Evolutionary conservation across 768 basidiomycete species (phyloP).

Genomic region (Tricholoma flavovirens): DNA sequence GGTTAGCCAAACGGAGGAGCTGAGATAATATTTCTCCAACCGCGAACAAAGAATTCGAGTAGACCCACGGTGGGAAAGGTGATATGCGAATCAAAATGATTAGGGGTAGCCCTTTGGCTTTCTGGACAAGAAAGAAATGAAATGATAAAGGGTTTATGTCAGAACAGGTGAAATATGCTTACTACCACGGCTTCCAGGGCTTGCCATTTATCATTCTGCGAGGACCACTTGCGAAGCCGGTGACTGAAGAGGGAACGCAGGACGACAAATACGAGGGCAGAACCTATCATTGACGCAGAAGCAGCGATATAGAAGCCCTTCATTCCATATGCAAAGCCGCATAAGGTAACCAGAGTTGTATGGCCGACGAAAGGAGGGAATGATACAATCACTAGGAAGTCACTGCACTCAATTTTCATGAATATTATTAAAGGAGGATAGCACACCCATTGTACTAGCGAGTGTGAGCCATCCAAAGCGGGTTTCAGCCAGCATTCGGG

Average conservation of each 20-base stretch:
- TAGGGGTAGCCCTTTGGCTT: conserved; percentile 70
- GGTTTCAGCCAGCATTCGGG: conserved; percentile 52
- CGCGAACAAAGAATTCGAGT: conserved; percentile 76
- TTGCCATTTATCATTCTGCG: conserved; percentile 66
- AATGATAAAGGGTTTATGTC: not conserved
- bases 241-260: conserved; percentile 55
- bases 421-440: not conserved
- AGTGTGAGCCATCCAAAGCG: conserved; percentile 61
- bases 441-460: conserved; percentile 44
- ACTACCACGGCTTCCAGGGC: conserved; percentile 74
- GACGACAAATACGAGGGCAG: conserved; percentile 53
- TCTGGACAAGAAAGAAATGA: conserved; percentile 30
- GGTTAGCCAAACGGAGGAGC: not conserved
- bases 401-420: not conserved
- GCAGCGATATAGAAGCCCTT: conserved; percentile 66
- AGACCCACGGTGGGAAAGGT: conserved; percentile 84
- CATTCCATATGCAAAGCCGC: conserved; percentile 82
- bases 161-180: conserved; percentile 19
- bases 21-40: conserved; percentile 34
- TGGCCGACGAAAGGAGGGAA: conserved; percentile 65
- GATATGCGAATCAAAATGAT: conserved; percentile 79
- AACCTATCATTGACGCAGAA: conserved; percentile 55
- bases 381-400: conserved; percentile 37
- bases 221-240: conserved; percentile 54
- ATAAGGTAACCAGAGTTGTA: conserved; percentile 59